Base-by-base conservation (phyloP, 2,329 filamentous ascomycete genomes). In the Pseudogymnoascus verrucosus region DNA sequence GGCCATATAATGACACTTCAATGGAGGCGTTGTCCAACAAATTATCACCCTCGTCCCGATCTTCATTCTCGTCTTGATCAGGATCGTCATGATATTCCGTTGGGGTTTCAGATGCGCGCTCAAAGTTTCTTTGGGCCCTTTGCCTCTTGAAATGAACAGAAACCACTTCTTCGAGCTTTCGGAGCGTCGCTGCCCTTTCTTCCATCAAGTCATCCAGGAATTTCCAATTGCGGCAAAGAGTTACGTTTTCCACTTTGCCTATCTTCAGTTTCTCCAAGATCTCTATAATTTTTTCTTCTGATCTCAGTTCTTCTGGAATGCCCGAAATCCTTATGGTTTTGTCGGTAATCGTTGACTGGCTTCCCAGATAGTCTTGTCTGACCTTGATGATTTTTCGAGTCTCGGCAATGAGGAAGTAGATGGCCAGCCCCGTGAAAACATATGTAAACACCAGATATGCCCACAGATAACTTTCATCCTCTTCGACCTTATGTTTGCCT, bases 371-470 rank as follows among this genome's bases (percentile, higher is more conserved):
- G 64, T 92, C 87, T 74, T 99, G 95, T 23, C 95, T 83, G 31
- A 93, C 84, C 64, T 88, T 84, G 67, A 98, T 96, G 62, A 99
- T 89, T 65, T 87, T 89, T 68, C 89, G 85, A 0, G 95, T 98
- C 76, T 96, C 89, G 44, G 83, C 83, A 64, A 93, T 86, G 70
- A 98, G 86, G 69, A 93, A 84, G 73, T 93, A 96, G 11, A 97
- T 79, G 0, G 90, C 89, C 44, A 98, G 77, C 1, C 80, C 85
- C 5, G 89, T 93, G 75, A 98, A 99, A 61, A 98, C 82, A 78
- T 97, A 99, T 1, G 92, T 90, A 70, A 99, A 99, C n/a, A 90
- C 80, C 12, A 96, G 84, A 72, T 98, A 97, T 71, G 93, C 90
- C 92, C 93, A 97, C 1, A 97, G 78, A 70, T 93, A 96, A 31